phyloP scores from a whole-genome alignment of 2,329 filamentous ascomycete species.

The Phaeophleospora eucalypticola region DNA sequence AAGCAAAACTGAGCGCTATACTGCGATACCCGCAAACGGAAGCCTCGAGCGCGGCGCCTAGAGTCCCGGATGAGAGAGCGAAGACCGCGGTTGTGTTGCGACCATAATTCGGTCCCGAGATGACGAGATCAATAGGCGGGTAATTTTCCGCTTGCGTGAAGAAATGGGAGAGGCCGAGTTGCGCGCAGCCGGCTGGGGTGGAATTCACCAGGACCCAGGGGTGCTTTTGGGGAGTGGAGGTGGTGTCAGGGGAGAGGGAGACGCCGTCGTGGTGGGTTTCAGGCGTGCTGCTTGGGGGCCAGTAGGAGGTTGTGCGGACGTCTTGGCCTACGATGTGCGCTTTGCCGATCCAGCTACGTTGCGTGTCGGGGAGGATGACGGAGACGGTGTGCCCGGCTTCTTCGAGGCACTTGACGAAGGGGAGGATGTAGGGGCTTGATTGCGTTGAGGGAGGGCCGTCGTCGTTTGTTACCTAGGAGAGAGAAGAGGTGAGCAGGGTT shows the following conservation, averaged over 20 bases:
- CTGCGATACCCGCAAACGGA: conserved; percentile 49
- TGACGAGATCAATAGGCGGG: conserved; percentile 43
- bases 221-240: conserved; percentile 13
- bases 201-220: conserved; percentile 50
- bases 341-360: conserved; percentile 98
- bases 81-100: conserved; percentile 50
- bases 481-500: too few relatives aligned
- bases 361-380: conserved; percentile 83
- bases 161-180: conserved; percentile 48
- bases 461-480: conserved; percentile 49
- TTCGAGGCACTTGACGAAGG: conserved; percentile 44
- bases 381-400: conserved; percentile 79
- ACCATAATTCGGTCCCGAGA: conserved; percentile 49
- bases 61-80: conserved; percentile 45
- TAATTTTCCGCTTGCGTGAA: conserved; percentile 43
- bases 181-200: conserved; percentile 48
- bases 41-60: conserved; percentile 49
- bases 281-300: conserved; percentile 39
- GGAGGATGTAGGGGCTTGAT: conserved; percentile 48
- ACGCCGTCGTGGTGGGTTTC: conserved; percentile 22
- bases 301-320: conserved; percentile 64
- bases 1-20: conserved; percentile 86
- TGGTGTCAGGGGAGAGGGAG: conserved; percentile 35
- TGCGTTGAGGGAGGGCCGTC: conserved; percentile 49
- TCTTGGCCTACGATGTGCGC: conserved; percentile 84